phyloP scores from a whole-genome alignment of 2,329 filamentous ascomycete genomes.

The Aspergillus neotritici region DNA sequence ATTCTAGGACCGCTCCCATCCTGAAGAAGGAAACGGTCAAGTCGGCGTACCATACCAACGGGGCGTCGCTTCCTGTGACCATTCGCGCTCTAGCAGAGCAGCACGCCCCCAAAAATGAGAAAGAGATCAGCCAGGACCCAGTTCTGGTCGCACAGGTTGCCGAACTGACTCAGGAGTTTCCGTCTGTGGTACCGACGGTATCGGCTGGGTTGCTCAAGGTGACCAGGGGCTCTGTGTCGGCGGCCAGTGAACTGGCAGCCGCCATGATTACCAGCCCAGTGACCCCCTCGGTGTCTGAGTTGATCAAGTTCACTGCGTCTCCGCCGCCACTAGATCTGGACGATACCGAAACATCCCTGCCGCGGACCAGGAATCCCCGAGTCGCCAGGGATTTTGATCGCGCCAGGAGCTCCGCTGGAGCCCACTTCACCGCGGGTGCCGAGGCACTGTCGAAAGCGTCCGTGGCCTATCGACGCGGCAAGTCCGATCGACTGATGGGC shows the following conservation, averaged over 20 bases:
- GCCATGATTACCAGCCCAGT: conserved; percentile 43
- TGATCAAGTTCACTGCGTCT: conserved; percentile 41
- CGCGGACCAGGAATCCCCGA: conserved; percentile 4
- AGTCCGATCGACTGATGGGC: conserved; percentile 67
- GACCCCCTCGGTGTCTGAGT: conserved; percentile 27
- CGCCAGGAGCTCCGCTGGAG: conserved; percentile 35
- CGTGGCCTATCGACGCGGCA: conserved; percentile 54
- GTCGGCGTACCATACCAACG: conserved; percentile 55
- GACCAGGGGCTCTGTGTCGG: conserved; percentile 51
- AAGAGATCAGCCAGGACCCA: conserved; percentile 36
- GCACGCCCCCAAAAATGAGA: conserved; percentile 38
- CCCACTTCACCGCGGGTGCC: conserved; percentile 44
- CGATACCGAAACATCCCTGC: conserved; percentile 16
- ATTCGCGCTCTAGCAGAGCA: conserved; percentile 50
- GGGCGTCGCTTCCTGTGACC: conserved; percentile 51
- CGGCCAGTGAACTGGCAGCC: conserved; percentile 56
- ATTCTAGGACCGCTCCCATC: conserved; percentile 45
- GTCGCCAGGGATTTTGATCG: conserved; percentile 19
- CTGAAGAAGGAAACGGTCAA: conserved; percentile 44
- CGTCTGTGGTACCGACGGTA: conserved; percentile 44
- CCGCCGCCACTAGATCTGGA: conserved; percentile 18
- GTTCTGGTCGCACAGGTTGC: conserved; percentile 46
- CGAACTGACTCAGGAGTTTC: conserved; percentile 52
- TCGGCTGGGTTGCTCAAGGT: conserved; percentile 52
- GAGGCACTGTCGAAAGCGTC: conserved; percentile 54